These are phyloP conservation scores for Dioszegia aurantiaca DNA, from an alignment of 768 basidiomycete genomes.

Conservation along the genomic window DNA sequence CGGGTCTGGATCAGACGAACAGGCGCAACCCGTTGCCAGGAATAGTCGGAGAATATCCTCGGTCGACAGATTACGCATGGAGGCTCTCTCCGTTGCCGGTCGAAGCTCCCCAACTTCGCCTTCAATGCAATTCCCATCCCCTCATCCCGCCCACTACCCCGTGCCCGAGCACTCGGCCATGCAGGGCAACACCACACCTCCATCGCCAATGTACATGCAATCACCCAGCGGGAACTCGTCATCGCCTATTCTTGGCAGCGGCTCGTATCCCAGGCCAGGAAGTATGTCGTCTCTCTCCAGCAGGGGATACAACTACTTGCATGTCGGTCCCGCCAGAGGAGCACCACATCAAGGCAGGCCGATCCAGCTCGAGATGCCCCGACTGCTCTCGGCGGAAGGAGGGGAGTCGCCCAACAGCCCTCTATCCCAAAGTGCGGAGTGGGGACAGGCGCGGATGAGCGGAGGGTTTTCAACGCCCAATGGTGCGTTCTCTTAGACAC, in stretches of 20 bases:
- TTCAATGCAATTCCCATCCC: constrained; percentile 11
- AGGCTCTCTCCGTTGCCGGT: constrained; percentile 8
- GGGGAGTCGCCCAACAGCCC: neutral
- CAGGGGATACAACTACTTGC: constrained; percentile 22
- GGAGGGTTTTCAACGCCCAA: neutral
- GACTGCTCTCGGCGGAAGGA: constrained; percentile 5
- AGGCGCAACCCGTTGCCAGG: neutral
- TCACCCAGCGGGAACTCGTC: constrained; percentile 4
- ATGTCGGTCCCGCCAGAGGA: constrained; percentile 30
- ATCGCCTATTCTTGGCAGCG: neutral
- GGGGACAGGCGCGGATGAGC: constrained; percentile 1
- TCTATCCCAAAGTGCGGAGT: neutral
- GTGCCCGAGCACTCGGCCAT: neutral
- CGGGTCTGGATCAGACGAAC: neutral
- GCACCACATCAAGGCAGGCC: constrained; percentile 41
- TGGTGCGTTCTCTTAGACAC: neutral
- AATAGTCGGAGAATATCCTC: constrained; percentile 18
- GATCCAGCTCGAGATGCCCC: constrained; percentile 36
- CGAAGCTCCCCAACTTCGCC: constrained; percentile 27
- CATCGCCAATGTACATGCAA: constrained; percentile 1
- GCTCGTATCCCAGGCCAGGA: constrained; percentile 24
- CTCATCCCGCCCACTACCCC: constrained; percentile 8
- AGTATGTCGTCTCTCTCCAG: constrained; percentile 31
- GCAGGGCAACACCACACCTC: neutral
- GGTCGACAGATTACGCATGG: constrained; percentile 29